phyloP scores from a whole-genome alignment of 441 rosid species.

The Omphalea diandra region DNA sequence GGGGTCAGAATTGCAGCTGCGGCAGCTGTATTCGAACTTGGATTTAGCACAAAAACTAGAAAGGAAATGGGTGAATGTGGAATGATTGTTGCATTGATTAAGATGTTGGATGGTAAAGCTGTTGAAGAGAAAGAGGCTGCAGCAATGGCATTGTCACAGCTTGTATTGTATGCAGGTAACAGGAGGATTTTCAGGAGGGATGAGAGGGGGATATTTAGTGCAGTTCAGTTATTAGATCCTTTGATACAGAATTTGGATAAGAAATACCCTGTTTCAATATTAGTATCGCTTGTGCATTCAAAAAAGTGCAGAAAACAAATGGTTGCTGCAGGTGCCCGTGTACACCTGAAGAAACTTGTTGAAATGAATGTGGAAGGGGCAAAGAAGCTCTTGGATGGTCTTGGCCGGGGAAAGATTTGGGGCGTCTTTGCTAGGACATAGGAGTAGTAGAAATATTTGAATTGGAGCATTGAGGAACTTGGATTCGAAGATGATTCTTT shows the following conservation, averaged over 20 bases:
- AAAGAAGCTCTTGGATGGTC: slow-evolving; percentile 63
- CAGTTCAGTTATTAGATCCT: slow-evolving; percentile 72
- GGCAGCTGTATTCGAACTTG: slow-evolving; percentile 49
- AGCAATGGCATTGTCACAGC: slow-evolving; percentile 59
- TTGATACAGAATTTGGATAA: slow-evolving; percentile 50
- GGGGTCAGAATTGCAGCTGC: slow-evolving; percentile 79
- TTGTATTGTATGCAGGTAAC: slow-evolving; percentile 48
- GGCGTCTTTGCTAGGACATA: slow-evolving; percentile 67
- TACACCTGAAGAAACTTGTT: slow-evolving; percentile 66
- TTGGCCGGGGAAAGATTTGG: slow-evolving; percentile 72
- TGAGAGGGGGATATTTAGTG: slow-evolving; percentile 53
- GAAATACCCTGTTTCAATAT: slow-evolving; percentile 51
- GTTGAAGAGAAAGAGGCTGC: slow-evolving; percentile 83
- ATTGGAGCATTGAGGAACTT: neutral
- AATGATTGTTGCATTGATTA: slow-evolving; percentile 49
- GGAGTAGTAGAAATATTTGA: slow-evolving; percentile 11
- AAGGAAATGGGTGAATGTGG: slow-evolving; percentile 73
- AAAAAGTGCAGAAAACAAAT: slow-evolving; percentile 77
- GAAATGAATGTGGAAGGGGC: slow-evolving; percentile 80
- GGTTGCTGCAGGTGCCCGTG: slow-evolving; percentile 64
- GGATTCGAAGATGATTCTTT: slow-evolving; percentile 19
- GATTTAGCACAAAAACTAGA: slow-evolving; percentile 50
- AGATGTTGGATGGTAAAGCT: slow-evolving; percentile 86
- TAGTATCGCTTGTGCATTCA: slow-evolving; percentile 58
- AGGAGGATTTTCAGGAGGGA: slow-evolving; percentile 53